Conservation (phyloP, 1,284 basidiomycete species). For the Rhodotorula sp. region DNA sequence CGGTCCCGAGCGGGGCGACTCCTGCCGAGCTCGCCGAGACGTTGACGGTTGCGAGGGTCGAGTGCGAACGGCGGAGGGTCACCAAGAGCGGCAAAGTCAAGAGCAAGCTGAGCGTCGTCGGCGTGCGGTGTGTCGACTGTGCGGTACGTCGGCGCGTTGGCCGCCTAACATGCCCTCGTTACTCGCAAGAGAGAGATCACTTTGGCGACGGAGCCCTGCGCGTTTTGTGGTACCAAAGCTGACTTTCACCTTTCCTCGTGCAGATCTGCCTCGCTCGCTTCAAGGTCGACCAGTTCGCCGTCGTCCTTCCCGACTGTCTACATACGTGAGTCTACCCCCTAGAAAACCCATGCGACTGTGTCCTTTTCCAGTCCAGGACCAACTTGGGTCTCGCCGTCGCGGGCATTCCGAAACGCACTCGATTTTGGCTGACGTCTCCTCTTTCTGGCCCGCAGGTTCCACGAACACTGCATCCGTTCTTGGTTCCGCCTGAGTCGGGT, state of each 20-base stretch:
- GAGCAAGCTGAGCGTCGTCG: conserved; percentile 42
- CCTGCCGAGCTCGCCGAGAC: conserved; percentile 38
- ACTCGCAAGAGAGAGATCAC: no score
- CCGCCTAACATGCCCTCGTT: neutral
- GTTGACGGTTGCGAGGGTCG: conserved; percentile 40
- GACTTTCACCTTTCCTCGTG: neutral
- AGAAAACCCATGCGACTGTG: no score
- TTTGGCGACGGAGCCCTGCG: neutral
- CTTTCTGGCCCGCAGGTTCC: conserved; percentile 20
- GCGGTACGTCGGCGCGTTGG: conserved; percentile 10
- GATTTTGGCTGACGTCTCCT: no score
- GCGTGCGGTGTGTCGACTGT: conserved; percentile 41
- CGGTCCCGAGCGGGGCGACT: conserved; percentile 30
- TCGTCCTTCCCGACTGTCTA: conserved; percentile 38
- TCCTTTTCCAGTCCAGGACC: no score
- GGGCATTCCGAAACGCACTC: no score
- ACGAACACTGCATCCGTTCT: conserved; percentile 31
- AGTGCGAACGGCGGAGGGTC: conserved; percentile 41
- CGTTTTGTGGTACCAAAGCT: neutral
- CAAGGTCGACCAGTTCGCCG: conserved; percentile 34
- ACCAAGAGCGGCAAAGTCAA: conserved; percentile 45
- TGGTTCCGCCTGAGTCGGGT: conserved; percentile 33
- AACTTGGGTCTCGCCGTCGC: no score
- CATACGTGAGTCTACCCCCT: conserved; percentile 23
- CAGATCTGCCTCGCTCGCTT: conserved; percentile 41